Conservation (phyloP, 2,329 filamentous ascomycete genomes). For the Colletotrichum sp. region DNA sequence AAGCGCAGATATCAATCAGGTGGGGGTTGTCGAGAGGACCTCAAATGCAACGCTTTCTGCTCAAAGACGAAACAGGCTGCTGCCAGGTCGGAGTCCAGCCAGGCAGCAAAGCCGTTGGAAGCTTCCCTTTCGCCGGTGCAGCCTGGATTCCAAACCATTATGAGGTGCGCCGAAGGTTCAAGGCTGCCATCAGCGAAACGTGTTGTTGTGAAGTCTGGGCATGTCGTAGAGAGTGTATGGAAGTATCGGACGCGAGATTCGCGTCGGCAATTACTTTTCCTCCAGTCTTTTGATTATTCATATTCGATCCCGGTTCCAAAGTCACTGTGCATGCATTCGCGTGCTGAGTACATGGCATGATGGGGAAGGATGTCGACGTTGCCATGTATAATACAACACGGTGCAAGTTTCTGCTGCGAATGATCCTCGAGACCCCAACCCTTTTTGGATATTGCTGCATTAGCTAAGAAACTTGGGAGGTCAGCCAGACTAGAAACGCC, state of each 20-base stretch:
- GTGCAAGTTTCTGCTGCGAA: not conserved
- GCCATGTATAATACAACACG: not conserved
- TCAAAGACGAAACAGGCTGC: not conserved
- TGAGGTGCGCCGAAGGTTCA: not conserved
- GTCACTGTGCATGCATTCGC: not conserved
- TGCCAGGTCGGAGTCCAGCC: not conserved
- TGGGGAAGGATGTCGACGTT: not conserved
- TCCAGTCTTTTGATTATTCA: not conserved
- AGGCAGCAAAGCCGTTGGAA: not conserved
- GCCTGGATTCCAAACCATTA: not conserved
- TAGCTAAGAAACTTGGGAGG: slow-evolving; percentile 6
- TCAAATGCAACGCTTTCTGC: not conserved
- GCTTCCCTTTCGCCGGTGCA: not conserved
- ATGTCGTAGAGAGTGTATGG: not conserved
- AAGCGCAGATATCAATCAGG: not conserved
- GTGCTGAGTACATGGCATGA: not conserved
- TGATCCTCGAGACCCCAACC: slow-evolving; percentile 1
- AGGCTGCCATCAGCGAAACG: not conserved
- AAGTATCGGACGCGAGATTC: not conserved
- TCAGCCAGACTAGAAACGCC: slow-evolving; percentile 7
- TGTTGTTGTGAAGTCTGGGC: not conserved
- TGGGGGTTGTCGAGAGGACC: not conserved
- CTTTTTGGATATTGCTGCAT: slow-evolving; percentile 14
- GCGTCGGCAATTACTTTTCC: not conserved
- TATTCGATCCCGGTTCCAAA: not conserved